Evolutionary conservation across 2,329 filamentous ascomycete genomes (phyloP), one percentile per base, ranked within the genome.

Genomic region (Fusarium abutilonis): DNA sequence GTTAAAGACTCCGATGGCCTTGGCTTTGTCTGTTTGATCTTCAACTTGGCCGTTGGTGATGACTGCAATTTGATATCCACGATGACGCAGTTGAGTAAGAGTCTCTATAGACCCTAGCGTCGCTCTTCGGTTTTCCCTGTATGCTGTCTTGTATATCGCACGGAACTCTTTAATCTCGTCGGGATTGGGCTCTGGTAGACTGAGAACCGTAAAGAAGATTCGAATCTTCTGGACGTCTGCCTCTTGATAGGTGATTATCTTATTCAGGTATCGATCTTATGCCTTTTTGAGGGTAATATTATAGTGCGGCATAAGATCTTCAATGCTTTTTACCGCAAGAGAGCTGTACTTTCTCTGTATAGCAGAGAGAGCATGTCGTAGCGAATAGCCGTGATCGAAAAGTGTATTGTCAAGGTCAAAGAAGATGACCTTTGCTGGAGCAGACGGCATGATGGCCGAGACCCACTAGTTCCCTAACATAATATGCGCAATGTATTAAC

Each of bases 371-470:
- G 52, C 48, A 0, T 2, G 4, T 3, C 14, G 5, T 1, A 55
- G 5, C 1, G 58, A 49, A 14, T 55, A 39, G 5, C 13, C 6
- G 13, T 62, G 46, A 14, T 62, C 43, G n/a, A 59, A 63, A 1
- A 62, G 9, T 6, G 54, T 63, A 26, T 48, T 44, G 9, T 62
- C 53, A 0, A 63, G 46, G 6, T 55, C 58, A n/a, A 62, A 63
- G 34, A 62, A 46, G 4, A 44, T 31, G 4, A 43, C 34, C 9
- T n/a, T 43, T 9, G 19, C 19, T 4, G 41, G 11, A 11, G 5
- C 10, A 14, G 21, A 38, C 29, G 43, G 6, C 40, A 45, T 52
- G 3, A 1, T 17, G 13, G 44, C 8, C 17, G 31, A 6, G 6
- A 4, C 10, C 8, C 10, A n/a, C n/a, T n/a, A n/a, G n/a, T n/a